Evolutionary conservation across 352 stramenopile species (phyloP), one percentile per base, ranked within the genome.

Genomic region (Phytopythium litorale): DNA sequence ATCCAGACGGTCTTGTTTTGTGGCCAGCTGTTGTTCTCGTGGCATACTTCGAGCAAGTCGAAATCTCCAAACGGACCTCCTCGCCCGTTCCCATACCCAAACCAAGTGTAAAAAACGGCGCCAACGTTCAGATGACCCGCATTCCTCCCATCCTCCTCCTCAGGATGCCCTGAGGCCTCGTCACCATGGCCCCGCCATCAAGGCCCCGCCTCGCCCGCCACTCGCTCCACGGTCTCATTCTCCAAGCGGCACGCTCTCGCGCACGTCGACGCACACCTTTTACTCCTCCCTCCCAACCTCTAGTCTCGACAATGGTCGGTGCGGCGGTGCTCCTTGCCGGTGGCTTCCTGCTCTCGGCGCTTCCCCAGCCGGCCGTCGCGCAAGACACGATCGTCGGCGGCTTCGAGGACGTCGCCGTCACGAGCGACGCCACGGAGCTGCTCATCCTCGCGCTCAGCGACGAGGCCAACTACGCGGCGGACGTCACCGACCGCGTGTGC

Each of bases 401-500:
- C 25, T 64, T 52, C 37, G 25, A 32, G 18, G 11, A n/a, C 19
- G 37, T 50, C 19, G 16, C 50, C 3, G 30, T 64, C 37, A 64
- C 59, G 19, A 13, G 6, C 21, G 42, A 51, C 18, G 43, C 40
- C 23, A 59, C 51, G 37, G 23, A 59, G 11, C 48, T 64, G 59
- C 59, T 64, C n/a, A 7, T 48, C 19, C 6, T 25, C n/a, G 59
- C 59, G 23, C 59, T 64, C 28, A 13, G 33, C 3, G 28, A 63
- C 46, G 45, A 56, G 45, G 25, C 21, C 18, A 56, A 50, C 57
- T 63, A 63, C 46, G 45, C 25, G 15, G 33, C 33, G 33, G 38
- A 18, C 33, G 57, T 63, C 8, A 11, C 51, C 21, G 50, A 57
- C 15, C 51, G 49, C 30, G 42, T 68, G 11, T 72, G 65, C 51